Percentiles rank a stretch among this genome's conserved stretches.
These are phyloP conservation scores for Auricularia auricula-judae DNA, from an alignment of 768 basidiomycete genomes.

Conservation along the genomic window DNA sequence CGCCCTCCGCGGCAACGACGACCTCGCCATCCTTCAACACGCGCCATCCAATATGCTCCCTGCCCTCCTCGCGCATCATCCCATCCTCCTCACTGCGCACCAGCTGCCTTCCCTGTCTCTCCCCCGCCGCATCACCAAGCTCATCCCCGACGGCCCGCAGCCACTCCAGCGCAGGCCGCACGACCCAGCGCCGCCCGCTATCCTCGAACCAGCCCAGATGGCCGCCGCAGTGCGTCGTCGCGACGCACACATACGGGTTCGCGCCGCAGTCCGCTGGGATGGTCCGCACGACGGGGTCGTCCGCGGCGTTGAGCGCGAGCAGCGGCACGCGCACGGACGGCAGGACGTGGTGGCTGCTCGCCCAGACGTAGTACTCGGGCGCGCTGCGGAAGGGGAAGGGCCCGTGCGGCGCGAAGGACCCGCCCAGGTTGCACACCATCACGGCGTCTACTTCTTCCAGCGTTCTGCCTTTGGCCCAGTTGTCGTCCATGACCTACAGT, in stretches of 20 bases:
- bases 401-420: constrained; percentile 10
- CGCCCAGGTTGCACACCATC: constrained; percentile 59
- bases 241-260: constrained; percentile 45
- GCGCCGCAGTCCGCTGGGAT: constrained; percentile 47
- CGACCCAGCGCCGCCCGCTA: constrained; percentile 42
- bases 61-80: not conserved
- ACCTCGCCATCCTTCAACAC: not conserved
- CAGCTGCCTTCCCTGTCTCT: not conserved
- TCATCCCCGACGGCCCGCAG: constrained; percentile 41
- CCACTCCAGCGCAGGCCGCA: constrained; percentile 65
- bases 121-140: not conserved
- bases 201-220: constrained; percentile 80
- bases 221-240: constrained; percentile 53
- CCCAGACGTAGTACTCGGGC: constrained; percentile 36
- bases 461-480: constrained; percentile 32
- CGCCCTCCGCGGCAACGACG: not conserved
- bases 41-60: not conserved
- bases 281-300: constrained; percentile 64
- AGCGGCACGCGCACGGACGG: constrained; percentile 56
- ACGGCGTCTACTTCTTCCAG: constrained; percentile 48
- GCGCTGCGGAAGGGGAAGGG: constrained; percentile 37
- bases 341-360: constrained; percentile 52
- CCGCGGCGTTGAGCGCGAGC: constrained; percentile 61
- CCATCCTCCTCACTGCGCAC: not conserved
- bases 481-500: not conserved